Evolutionary conservation across 2,329 filamentous ascomycete species (phyloP), one percentile per base, ranked within the genome.

Genomic region (Pseudogymnoascus verrucosus): DNA sequence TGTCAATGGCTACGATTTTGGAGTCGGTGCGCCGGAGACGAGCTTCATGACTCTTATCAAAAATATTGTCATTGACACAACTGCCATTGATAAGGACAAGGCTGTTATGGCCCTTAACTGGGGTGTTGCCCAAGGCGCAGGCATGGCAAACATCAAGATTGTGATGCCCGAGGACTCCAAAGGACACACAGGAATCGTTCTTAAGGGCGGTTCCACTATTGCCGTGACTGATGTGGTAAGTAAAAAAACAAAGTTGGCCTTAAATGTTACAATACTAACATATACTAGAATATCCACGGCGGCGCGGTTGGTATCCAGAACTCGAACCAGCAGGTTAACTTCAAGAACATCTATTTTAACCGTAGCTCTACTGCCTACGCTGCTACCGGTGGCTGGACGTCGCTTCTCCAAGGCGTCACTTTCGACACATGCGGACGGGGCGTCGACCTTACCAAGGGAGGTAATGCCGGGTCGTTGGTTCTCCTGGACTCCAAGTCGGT

Each of bases 311-410:
- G 64, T 34, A 65, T 65, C 14, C 51, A 63, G n/a, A 26, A 36
- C n/a, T 42, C 90, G 62, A 91, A 87, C 77, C 90, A 95, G 77
- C 90, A 95, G 76, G 47, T 54, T 2, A 54, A 54, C 16, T 54
- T 54, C 47, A 54, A 54, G 26, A 54, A 54, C 26, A 54, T 54
- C 26, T 54, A 54, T 31, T 54, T 54, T n/a, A 54, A 54, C n/a
- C 47, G 47, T 4, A 19, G 3, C n/a, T 54, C 47, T 19, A 54
- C 47, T 19, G 47, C 47, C n/a, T 54, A 54, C 26, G 11, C 7
- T 19, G 47, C 14, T 5, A 54, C 47, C 8, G 47, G 47, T 31
- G 47, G 47, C 4, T 54, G 47, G 47, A 54, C 47, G 1, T 54
- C 47, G 4, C 47, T 54, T 54, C 47, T 54, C n/a, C 64, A 65